Evolutionary conservation across 2,329 filamentous ascomycete genomes (phyloP).

Genomic region (Aureobasidium sp.): DNA sequence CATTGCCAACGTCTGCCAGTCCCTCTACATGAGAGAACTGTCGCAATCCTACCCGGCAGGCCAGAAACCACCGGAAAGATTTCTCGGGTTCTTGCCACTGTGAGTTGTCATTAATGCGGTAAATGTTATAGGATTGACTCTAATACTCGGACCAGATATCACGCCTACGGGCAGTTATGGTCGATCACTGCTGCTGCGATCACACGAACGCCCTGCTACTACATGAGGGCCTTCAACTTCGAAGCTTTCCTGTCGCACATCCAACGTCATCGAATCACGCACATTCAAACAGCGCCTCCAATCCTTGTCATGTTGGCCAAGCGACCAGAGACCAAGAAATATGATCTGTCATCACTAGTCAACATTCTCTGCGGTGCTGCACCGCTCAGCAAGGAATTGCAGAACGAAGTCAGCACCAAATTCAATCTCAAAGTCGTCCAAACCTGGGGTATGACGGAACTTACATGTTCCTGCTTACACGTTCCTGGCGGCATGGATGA

Average conservation of each 20-base stretch:
- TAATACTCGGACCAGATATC: constrained; percentile 19
- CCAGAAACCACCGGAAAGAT: constrained; percentile 24
- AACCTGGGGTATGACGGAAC: constrained; percentile 32
- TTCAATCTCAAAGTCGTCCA: constrained; percentile 33
- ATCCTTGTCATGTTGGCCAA: constrained; percentile 41
- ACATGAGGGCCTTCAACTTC: constrained; percentile 36
- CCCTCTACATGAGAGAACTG: constrained; percentile 34
- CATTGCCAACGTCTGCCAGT: constrained; percentile 35
- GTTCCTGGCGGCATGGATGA: constrained; percentile 32
- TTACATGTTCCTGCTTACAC: constrained; percentile 30
- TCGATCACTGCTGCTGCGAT: constrained; percentile 32
- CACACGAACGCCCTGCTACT: constrained; percentile 30
- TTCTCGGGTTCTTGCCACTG: constrained; percentile 31
- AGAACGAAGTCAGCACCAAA: constrained; percentile 33
- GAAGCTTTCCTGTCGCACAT: constrained; percentile 29
- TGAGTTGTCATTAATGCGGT: constrained; percentile 21
- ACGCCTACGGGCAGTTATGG: constrained; percentile 33
- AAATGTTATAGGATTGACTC: not conserved
- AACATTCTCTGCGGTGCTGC: constrained; percentile 37
- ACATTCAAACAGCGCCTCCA: constrained; percentile 37
- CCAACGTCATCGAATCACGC: constrained; percentile 32
- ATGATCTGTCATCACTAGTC: constrained; percentile 34
- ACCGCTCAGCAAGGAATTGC: constrained; percentile 32
- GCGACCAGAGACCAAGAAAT: constrained; percentile 35
- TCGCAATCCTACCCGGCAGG: constrained; percentile 23